Conservation (phyloP, 306 rosid species). For the Senna tora region DNA sequence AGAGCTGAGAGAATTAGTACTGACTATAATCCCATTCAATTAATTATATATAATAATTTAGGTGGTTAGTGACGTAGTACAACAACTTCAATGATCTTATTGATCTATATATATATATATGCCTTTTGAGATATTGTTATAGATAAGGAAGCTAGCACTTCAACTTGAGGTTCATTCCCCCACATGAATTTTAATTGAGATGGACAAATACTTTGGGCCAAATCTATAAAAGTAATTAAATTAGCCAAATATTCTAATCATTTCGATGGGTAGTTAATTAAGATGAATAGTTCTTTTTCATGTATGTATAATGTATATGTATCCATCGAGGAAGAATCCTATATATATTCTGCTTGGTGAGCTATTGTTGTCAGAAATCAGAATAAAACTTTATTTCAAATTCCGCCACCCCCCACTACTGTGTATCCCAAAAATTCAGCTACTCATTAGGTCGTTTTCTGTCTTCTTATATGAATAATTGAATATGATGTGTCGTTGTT, state of each 20-base stretch:
- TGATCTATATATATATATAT: neutral
- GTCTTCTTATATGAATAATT: neutral
- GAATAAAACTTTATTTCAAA: conserved; percentile 21
- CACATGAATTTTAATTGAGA: conserved; percentile 9
- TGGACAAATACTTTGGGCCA: conserved; percentile 9
- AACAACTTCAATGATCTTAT: conserved; percentile 19
- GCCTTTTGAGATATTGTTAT: neutral
- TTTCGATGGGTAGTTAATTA: no score
- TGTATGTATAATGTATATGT: no score
- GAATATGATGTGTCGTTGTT: neutral
- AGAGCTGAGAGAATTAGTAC: neutral
- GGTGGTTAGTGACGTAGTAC: conserved; percentile 46
- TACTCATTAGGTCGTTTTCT: neutral
- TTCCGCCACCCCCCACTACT: neutral
- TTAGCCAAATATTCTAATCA: neutral
- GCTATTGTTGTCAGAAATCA: conserved; percentile 35
- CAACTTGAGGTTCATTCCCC: conserved; percentile 6
- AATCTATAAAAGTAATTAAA: neutral
- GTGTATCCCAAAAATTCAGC: conserved; percentile 4
- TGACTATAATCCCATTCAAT: neutral
- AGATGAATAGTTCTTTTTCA: no score
- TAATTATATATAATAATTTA: neutral
- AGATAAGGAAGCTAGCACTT: conserved; percentile 37
- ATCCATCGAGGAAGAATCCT: conserved; percentile 32
- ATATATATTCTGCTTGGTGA: conserved; percentile 38